Conservation (phyloP, 2,329 filamentous ascomycete genomes). For the Colletotrichum spaethianum region DNA sequence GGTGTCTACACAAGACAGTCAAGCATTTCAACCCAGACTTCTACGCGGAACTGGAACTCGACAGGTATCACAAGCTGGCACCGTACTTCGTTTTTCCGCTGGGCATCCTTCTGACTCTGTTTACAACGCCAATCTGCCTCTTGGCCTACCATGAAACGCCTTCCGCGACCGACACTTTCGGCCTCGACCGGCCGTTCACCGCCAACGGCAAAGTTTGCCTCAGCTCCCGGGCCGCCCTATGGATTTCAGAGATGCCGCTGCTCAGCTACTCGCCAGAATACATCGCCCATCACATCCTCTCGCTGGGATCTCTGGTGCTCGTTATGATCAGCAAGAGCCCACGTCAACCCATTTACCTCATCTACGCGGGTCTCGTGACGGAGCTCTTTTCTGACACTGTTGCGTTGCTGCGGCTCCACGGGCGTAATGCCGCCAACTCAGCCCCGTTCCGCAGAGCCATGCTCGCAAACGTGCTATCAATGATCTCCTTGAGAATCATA, state of each 20-base stretch:
- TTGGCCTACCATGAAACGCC: constrained; percentile 26
- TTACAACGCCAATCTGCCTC: constrained; percentile 26
- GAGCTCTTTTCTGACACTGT: constrained; percentile 36
- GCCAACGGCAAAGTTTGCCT: constrained; percentile 33
- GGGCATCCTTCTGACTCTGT: constrained; percentile 28
- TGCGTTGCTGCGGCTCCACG: constrained; percentile 29
- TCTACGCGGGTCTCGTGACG: constrained; percentile 36
- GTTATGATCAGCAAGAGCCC: constrained; percentile 1
- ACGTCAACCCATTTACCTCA: constrained; percentile 26
- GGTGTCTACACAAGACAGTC: neutral
- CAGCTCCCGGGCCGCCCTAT: constrained; percentile 30
- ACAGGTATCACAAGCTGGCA: neutral
- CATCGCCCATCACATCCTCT: constrained; percentile 37
- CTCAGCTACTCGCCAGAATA: constrained; percentile 38
- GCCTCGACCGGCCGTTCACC: constrained; percentile 1
- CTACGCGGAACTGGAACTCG: constrained; percentile 14
- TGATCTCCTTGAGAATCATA: neutral
- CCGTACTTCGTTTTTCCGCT: constrained; percentile 40
- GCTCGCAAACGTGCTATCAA: neutral
- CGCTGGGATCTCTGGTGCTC: constrained; percentile 25
- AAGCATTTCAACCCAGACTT: constrained; percentile 1
- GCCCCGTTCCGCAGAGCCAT: neutral
- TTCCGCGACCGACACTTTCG: neutral
- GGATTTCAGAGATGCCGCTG: constrained; percentile 39
- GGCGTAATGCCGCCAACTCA: neutral